phyloP scores from a whole-genome alignment of 805 yeast species.

The Lipomyces yamanashiensis region DNA sequence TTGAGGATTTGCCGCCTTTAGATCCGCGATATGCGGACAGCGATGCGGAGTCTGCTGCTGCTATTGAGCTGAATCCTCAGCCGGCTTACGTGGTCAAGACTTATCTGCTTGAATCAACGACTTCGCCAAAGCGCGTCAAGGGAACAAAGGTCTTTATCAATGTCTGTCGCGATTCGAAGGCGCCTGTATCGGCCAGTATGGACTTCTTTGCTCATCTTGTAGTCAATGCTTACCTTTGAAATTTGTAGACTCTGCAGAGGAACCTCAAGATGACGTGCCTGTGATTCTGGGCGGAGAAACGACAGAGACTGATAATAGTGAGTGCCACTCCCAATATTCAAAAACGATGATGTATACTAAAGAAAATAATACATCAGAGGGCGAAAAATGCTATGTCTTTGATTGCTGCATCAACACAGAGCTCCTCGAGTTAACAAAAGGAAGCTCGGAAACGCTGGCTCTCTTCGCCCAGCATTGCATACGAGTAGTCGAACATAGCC shows the following conservation, averaged over 20 bases:
- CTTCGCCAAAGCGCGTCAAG: conserved; percentile 39
- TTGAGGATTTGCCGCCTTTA: conserved; percentile 8
- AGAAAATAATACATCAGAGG: conserved; percentile 43
- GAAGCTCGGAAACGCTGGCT: conserved; percentile 62
- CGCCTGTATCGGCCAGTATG: conserved; percentile 62
- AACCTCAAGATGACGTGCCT: conserved; percentile 52
- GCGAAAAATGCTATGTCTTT: conserved; percentile 63
- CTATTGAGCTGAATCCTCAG: conserved; percentile 52
- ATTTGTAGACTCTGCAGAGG: conserved; percentile 1
- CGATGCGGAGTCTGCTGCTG: conserved; percentile 17
- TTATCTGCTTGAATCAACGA: conserved; percentile 49
- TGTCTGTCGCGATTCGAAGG: conserved; percentile 66
- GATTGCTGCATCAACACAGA: conserved; percentile 78
- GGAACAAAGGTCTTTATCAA: conserved; percentile 77
- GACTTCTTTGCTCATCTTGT: no score
- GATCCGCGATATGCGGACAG: conserved; percentile 1
- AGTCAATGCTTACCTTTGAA: background rate
- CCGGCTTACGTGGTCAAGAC: conserved; percentile 80
- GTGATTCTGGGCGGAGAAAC: conserved; percentile 67
- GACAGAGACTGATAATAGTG: conserved; percentile 64
- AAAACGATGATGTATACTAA: background rate
- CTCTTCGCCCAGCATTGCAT: conserved; percentile 83
- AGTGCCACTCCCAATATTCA: background rate
- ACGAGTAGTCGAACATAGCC: conserved; percentile 70
- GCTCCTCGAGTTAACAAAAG: conserved; percentile 65